Percentiles rank a stretch among this genome's conserved stretches.
Conservation (phyloP, 208 protist genomes). For the Trypanosoma scelopori region DNA sequence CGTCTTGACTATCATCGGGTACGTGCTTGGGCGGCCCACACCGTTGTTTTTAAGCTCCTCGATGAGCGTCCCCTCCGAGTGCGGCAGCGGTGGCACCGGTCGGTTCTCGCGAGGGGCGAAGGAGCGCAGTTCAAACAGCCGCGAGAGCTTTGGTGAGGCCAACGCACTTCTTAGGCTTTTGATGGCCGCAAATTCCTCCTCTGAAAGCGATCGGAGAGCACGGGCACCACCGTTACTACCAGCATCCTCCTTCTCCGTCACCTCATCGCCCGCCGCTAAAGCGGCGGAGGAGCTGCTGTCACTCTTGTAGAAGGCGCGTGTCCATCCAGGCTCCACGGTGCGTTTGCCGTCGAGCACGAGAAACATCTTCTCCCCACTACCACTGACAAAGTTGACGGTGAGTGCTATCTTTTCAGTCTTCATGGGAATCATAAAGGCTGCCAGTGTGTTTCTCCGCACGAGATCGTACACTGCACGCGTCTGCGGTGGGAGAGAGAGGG, state of each 20-base stretch:
- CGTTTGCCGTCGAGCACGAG: conserved; percentile 79
- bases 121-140: conserved; percentile 33
- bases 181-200: conserved; percentile 81
- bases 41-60: conserved; percentile 87
- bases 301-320: conserved; percentile 57
- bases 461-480: conserved; percentile 84
- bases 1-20: conserved; percentile 90
- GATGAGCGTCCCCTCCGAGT: conserved; percentile 85
- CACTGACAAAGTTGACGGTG: conserved; percentile 44
- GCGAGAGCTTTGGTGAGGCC: neutral
- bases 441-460: conserved; percentile 75
- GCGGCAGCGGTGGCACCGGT: conserved; percentile 61
- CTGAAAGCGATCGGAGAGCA: conserved; percentile 60
- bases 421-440: conserved; percentile 85
- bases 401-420: conserved; percentile 59
- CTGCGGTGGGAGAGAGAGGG: conserved; percentile 47
- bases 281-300: conserved; percentile 7
- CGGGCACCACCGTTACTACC: conserved; percentile 11
- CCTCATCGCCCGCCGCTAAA: conserved; percentile 31
- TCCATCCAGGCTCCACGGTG: conserved; percentile 72
- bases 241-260: conserved; percentile 51
- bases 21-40: conserved; percentile 89
- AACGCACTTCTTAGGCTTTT: conserved; percentile 36
- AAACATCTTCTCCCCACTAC: conserved; percentile 43
- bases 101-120: conserved; percentile 59